Percentiles rank a stretch among this genome's conserved stretches.
Conservation (phyloP, 345 rosid genomes). For the Brassica cretica region DNA sequence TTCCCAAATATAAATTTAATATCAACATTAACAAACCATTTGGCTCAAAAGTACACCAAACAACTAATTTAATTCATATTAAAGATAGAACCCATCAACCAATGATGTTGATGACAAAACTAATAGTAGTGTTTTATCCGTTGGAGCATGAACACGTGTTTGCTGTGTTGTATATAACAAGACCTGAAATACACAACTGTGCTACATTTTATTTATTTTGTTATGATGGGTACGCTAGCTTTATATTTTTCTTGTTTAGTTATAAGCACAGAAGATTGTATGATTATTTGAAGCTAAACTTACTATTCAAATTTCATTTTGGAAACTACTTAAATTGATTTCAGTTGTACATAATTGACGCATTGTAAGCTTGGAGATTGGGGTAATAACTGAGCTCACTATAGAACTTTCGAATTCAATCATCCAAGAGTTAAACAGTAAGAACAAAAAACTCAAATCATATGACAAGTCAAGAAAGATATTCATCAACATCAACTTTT, state of each 20-base stretch:
- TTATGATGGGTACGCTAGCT: background rate
- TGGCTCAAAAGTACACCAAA: conserved; percentile 31
- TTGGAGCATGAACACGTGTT: conserved; percentile 13
- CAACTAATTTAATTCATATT: conserved; percentile 5
- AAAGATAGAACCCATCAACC: conserved; percentile 24
- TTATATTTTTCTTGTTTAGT: no score
- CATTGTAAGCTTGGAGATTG: no score
- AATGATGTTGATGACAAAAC: conserved; percentile 9
- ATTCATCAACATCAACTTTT: background rate
- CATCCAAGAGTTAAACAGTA: background rate
- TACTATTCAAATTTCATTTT: no score
- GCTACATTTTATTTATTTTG: background rate
- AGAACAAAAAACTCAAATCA: background rate
- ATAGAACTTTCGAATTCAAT: no score
- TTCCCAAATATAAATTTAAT: background rate
- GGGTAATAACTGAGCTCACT: no score
- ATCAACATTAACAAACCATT: conserved; percentile 12
- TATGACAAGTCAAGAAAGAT: background rate
- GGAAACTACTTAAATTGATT: no score
- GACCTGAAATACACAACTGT: background rate
- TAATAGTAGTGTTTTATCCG: background rate
- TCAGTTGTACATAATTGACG: no score
- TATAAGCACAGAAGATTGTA: no score
- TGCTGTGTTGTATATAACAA: conserved; percentile 5
- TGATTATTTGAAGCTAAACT: no score